phyloP scores from a whole-genome alignment of 2,329 filamentous ascomycete species.

The Scopulariopsis brevicaulis region DNA sequence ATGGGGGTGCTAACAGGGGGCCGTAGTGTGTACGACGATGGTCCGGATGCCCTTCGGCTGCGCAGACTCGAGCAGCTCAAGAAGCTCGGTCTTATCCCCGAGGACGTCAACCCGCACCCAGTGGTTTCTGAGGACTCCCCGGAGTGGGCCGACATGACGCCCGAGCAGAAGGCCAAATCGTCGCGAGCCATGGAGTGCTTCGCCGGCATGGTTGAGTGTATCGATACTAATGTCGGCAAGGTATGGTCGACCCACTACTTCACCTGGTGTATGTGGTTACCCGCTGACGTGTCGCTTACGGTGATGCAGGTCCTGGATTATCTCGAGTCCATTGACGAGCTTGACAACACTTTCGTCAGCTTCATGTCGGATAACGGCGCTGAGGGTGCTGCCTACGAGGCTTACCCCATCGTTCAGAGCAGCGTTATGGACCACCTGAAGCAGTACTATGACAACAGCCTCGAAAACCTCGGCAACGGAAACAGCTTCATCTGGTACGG shows the following conservation, averaged over 20 bases:
- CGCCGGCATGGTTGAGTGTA: constrained; percentile 52
- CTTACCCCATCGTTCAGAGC: constrained; percentile 42
- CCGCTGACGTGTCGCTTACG: neutral
- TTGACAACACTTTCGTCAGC: constrained; percentile 52
- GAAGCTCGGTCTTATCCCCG: constrained; percentile 40
- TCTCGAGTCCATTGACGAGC: constrained; percentile 40
- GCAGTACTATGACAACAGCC: constrained; percentile 38
- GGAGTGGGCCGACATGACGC: constrained; percentile 32
- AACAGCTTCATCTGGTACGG: constrained; percentile 52
- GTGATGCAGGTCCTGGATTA: constrained; percentile 37
- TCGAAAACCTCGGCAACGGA: constrained; percentile 43
- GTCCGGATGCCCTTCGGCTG: constrained; percentile 42
- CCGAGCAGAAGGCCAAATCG: constrained; percentile 33
- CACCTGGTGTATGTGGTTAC: neutral
- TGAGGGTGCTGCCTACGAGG: constrained; percentile 46
- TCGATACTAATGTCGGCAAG: constrained; percentile 44
- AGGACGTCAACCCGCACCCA: constrained; percentile 37
- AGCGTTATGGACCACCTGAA: constrained; percentile 40
- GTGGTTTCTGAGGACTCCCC: constrained; percentile 21
- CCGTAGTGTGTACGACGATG: constrained; percentile 40
- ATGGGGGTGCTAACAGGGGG: neutral
- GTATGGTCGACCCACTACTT: neutral
- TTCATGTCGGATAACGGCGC: constrained; percentile 56
- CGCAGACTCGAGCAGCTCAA: constrained; percentile 42
- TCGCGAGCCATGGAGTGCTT: constrained; percentile 48